These are phyloP conservation scores for Mycena metata DNA, from an alignment of 768 basidiomycete species.

Conservation along the genomic window DNA sequence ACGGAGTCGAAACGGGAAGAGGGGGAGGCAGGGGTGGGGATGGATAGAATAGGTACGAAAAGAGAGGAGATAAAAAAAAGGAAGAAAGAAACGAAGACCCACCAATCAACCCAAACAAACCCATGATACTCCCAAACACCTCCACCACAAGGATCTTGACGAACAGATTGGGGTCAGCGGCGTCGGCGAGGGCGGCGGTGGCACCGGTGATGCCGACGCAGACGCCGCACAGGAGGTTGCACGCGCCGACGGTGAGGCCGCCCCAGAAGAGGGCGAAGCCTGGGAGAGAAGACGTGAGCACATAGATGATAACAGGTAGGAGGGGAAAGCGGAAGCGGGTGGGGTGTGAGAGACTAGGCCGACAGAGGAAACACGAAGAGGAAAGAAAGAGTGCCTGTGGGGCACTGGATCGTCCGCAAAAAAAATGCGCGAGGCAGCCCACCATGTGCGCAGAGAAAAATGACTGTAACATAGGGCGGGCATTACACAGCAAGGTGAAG, in stretches of 20 bases:
- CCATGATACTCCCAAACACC: slow-evolving; percentile 92
- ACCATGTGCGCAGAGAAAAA: too few relatives aligned
- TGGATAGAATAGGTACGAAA: too few relatives aligned
- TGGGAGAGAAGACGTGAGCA: slow-evolving; percentile 44
- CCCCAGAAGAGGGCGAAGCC: slow-evolving; percentile 98
- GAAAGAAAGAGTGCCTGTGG: too few relatives aligned
- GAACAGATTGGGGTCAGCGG: slow-evolving; percentile 93
- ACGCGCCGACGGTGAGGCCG: slow-evolving; percentile 92
- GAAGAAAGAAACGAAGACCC: slow-evolving; percentile 46
- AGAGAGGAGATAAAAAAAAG: slow-evolving; percentile 4
- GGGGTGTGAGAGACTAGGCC: neutral
- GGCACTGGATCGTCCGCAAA: too few relatives aligned
- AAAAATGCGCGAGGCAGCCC: too few relatives aligned
- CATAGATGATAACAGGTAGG: too few relatives aligned
- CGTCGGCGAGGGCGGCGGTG: slow-evolving; percentile 95
- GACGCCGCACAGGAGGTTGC: slow-evolving; percentile 95
- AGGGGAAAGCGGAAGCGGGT: neutral
- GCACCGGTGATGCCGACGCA: slow-evolving; percentile 96
- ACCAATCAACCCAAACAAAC: slow-evolving; percentile 95
- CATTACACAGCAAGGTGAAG: too few relatives aligned
- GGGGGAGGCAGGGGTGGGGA: too few relatives aligned
- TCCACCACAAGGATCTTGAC: slow-evolving; percentile 98
- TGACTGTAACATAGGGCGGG: too few relatives aligned
- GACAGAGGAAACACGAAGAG: too few relatives aligned
- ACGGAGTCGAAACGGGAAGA: too few relatives aligned